Evolutionary conservation across 108 stramenopile genomes (phyloP), one percentile per base, ranked within the genome.

Genomic region (Nitzschia sp.): DNA sequence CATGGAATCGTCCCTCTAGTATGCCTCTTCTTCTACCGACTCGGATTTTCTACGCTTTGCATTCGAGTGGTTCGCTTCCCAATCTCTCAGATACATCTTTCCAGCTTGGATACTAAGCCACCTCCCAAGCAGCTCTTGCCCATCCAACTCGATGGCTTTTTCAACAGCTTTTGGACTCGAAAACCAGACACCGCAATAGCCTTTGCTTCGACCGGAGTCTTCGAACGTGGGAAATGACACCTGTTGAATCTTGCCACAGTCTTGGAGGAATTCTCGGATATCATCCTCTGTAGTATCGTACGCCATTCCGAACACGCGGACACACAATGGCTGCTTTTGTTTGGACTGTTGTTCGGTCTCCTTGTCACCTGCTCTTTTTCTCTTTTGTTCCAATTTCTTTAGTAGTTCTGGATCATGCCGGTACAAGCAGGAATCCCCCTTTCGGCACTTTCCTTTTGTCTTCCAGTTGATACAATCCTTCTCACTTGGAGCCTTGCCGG

Each of bases 381-480:
- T 60, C 55, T 71, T 62, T n/a, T 75, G 63, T 17, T 46, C 59
- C 55, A 77, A 76, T 53, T 87, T 90, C 0, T 69, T 60, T 10
- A 87, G 61, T 6, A 90, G n/a, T 40, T 63, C 50, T 60, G 72
- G 64, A 38, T 86, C 85, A 55, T 90, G 89, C 6, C 81, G 75
- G 52, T 86, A 90, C 0, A 79, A 79, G 38, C 89, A 90, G 12
- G 60, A 76, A 43, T 84, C 75, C 8, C 75, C 73, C 76, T 87
- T 90, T 48, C 85, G 78, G 46, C 89, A 90, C 59, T 87, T 90
- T 19, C 89, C 89, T 64, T 90, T 90, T 53, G 83, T 87, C 60
- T 87, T 90, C 83, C 83, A 90, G 41, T 84, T 86, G 77, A 90
- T 90, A 68, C 89, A 90, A 53, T 87, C 85, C 56, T 83, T 80